Evolutionary conservation across 2,329 filamentous ascomycete species (phyloP).

Genomic region (Waltergamsia citrina): DNA sequence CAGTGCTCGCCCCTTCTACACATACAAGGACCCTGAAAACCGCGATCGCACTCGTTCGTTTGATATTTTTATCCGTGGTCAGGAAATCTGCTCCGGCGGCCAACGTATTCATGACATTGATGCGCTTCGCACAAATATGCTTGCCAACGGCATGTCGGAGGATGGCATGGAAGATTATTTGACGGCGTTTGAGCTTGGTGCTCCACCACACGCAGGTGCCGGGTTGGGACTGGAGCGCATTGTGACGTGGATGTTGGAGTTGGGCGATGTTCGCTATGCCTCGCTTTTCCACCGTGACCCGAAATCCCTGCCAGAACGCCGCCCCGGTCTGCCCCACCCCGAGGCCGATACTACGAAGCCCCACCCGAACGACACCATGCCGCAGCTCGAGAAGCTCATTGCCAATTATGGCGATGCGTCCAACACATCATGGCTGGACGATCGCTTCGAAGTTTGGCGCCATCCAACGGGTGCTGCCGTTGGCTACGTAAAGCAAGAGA

Average conservation of each 20-base stretch:
- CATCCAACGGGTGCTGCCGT: slow-evolving; percentile 78
- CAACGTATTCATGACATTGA: slow-evolving; percentile 82
- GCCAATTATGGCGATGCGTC: slow-evolving; percentile 93
- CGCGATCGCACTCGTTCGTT: slow-evolving; percentile 78
- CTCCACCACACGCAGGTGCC: slow-evolving; percentile 81
- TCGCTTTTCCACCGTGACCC: slow-evolving; percentile 84
- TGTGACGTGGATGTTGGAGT: slow-evolving; percentile 73
- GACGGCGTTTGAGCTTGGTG: slow-evolving; percentile 77
- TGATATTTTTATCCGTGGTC: slow-evolving; percentile 87
- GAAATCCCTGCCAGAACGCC: slow-evolving; percentile 67
- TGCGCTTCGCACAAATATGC: slow-evolving; percentile 71
- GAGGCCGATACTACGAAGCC: slow-evolving; percentile 65
- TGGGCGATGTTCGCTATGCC: slow-evolving; percentile 83
- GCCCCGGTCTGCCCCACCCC: slow-evolving; percentile 65
- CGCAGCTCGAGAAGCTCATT: slow-evolving; percentile 76
- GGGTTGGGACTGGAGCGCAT: slow-evolving; percentile 87
- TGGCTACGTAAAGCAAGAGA: slow-evolving; percentile 68
- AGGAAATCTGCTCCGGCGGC: slow-evolving; percentile 86
- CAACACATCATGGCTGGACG: slow-evolving; percentile 89
- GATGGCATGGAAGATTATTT: slow-evolving; percentile 87
- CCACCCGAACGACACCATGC: slow-evolving; percentile 44
- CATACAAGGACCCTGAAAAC: slow-evolving; percentile 71
- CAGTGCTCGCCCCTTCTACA: slow-evolving; percentile 81
- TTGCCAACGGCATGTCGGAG: slow-evolving; percentile 63
- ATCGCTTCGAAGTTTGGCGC: slow-evolving; percentile 80